Evolutionary conservation across 805 yeast species (phyloP).

Genomic region (Ogataea philodendri): DNA sequence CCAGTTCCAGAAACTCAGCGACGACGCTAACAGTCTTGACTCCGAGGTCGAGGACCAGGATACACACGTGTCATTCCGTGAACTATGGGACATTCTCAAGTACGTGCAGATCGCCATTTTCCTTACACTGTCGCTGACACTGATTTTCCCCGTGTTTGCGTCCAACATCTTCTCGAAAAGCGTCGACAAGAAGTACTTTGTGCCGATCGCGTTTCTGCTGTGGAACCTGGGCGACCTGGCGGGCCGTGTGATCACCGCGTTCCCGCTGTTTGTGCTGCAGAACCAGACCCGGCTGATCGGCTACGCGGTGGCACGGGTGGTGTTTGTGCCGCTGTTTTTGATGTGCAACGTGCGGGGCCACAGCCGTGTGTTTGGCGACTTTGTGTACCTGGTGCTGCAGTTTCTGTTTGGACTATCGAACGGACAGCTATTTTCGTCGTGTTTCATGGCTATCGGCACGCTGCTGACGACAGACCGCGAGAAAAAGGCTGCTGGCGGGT

Average conservation of each 20-base stretch:
- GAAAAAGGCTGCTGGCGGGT: constrained; percentile 90
- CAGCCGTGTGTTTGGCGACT: constrained; percentile 51
- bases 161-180: constrained; percentile 52
- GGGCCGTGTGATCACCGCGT: constrained; percentile 72
- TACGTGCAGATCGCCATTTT: constrained; percentile 69
- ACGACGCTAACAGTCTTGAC: background rate
- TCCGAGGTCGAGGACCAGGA: constrained; percentile 11
- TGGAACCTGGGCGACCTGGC: constrained; percentile 90
- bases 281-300: constrained; percentile 44
- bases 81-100: constrained; percentile 61
- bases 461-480: constrained; percentile 50
- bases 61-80: constrained; percentile 54
- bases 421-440: constrained; percentile 79
- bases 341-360: constrained; percentile 56
- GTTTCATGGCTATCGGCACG: constrained; percentile 45
- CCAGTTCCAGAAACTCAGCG: constrained; percentile 8
- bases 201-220: constrained; percentile 74
- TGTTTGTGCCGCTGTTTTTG: constrained; percentile 70
- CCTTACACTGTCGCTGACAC: constrained; percentile 67
- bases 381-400: constrained; percentile 66
- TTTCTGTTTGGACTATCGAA: constrained; percentile 80
- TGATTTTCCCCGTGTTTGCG: constrained; percentile 89
- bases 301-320: constrained; percentile 54
- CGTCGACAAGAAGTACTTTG: constrained; percentile 42
- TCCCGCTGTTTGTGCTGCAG: constrained; percentile 39